These are phyloP conservation scores for Ophiostoma ips DNA, from an alignment of 2,329 filamentous ascomycete species.

Conservation along the genomic window DNA sequence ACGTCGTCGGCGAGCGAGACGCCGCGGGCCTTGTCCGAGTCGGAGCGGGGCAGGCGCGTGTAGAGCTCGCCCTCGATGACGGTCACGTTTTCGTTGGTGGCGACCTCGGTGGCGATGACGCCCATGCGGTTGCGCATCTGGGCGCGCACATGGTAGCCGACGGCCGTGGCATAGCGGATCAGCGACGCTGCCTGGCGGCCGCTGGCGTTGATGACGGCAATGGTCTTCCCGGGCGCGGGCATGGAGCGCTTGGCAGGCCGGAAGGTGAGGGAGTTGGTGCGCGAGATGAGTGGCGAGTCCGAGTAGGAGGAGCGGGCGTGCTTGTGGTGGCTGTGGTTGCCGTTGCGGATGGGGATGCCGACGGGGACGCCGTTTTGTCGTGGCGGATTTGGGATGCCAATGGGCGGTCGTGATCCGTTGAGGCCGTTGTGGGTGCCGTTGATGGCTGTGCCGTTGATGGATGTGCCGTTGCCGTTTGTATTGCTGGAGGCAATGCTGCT, in stretches of 20 bases:
- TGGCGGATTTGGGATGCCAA: background rate
- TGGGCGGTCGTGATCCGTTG: background rate
- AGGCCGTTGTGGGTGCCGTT: background rate
- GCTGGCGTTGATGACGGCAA: slow-evolving; percentile 90
- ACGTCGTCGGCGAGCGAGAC: slow-evolving; percentile 20
- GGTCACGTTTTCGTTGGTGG: slow-evolving; percentile 59
- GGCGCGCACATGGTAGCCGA: slow-evolving; percentile 85
- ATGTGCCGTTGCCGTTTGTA: background rate
- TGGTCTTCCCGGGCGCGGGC: slow-evolving; percentile 56
- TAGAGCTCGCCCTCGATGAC: slow-evolving; percentile 53
- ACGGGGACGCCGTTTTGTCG: background rate
- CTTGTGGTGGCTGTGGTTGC: slow-evolving; percentile 34
- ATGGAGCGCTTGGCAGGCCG: slow-evolving; percentile 45
- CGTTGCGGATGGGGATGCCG: slow-evolving; percentile 9
- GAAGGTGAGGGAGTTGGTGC: slow-evolving; percentile 48
- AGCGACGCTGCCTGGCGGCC: slow-evolving; percentile 92
- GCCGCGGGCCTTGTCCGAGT: slow-evolving; percentile 28
- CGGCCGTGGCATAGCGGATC: slow-evolving; percentile 82
- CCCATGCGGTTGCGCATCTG: slow-evolving; percentile 81
- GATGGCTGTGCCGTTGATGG: background rate
- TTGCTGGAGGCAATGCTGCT: background rate
- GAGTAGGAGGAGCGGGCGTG: slow-evolving; percentile 49
- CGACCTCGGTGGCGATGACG: slow-evolving; percentile 77
- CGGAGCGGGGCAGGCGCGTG: slow-evolving; percentile 35
- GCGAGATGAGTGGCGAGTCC: slow-evolving; percentile 39